Conservation (phyloP, 805 yeast genomes). For the Pichia insulana region DNA sequence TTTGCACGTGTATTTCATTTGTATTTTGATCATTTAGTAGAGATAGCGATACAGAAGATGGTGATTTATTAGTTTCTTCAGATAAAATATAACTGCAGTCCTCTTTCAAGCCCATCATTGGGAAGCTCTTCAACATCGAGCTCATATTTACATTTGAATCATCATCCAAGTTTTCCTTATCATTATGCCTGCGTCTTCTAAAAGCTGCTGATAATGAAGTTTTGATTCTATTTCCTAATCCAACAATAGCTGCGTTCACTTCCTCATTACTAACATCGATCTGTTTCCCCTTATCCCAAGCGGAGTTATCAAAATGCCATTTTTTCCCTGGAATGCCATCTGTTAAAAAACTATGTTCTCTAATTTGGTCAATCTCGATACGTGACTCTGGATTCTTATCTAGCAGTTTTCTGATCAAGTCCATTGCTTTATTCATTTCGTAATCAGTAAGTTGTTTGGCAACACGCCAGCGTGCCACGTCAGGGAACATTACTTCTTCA, state of each 20-base stretch:
- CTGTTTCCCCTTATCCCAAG: conserved; percentile 29
- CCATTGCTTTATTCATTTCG: conserved; percentile 37
- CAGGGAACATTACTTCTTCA: conserved; percentile 51
- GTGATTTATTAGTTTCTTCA: conserved; percentile 8
- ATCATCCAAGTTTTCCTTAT: not conserved
- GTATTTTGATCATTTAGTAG: not conserved
- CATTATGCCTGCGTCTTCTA: conserved; percentile 3
- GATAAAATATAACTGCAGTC: conserved; percentile 14
- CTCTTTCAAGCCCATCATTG: conserved; percentile 8
- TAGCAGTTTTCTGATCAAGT: conserved; percentile 52
- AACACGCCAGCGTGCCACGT: conserved; percentile 22
- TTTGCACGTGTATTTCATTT: not conserved
- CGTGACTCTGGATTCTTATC: conserved; percentile 63
- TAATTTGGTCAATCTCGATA: conserved; percentile 62
- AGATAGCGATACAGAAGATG: conserved; percentile 1
- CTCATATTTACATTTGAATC: not conserved
- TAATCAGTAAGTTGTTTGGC: conserved; percentile 15
- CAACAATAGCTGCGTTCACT: conserved; percentile 68
- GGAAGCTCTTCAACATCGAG: not conserved
- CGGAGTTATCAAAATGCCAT: conserved; percentile 19
- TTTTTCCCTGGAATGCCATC: conserved; percentile 22
- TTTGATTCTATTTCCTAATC: conserved; percentile 62
- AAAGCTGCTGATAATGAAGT: conserved; percentile 40
- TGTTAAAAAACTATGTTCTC: conserved; percentile 59
- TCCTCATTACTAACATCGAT: conserved; percentile 61